Conservation (phyloP, 352 stramenopile genomes). For the Blastocystis sp. region DNA sequence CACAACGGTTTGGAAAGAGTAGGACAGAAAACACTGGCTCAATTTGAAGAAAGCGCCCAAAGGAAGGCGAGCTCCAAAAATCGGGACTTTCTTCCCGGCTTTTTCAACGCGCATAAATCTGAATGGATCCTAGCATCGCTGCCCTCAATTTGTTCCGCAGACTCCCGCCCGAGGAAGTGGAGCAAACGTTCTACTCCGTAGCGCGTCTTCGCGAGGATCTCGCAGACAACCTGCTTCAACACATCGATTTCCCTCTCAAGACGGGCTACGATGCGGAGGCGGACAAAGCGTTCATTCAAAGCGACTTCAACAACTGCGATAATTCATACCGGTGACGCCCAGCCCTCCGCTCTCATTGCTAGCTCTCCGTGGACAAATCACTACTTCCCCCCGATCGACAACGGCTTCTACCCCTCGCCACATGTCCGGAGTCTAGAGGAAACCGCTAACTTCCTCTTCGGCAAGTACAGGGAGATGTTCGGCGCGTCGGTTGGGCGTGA, state of each 20-base stretch:
- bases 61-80: not conserved
- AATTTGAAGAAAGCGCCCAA: not conserved
- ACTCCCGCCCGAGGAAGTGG: slow-evolving; percentile 54
- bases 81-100: not conserved
- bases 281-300: slow-evolving; percentile 23
- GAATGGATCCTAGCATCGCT: slow-evolving; percentile 59
- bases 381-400: slow-evolving; percentile 24
- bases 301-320: slow-evolving; percentile 50
- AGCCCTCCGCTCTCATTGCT: not conserved
- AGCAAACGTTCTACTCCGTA: slow-evolving; percentile 37
- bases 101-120: not conserved
- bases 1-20: not conserved
- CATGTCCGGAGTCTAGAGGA: slow-evolving; percentile 14
- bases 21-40: not conserved
- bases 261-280: not conserved
- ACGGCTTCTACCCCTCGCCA: slow-evolving; percentile 28
- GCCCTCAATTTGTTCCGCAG: slow-evolving; percentile 64
- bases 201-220: slow-evolving; percentile 30
- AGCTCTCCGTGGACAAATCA: slow-evolving; percentile 68
- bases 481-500: not conserved
- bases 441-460: slow-evolving; percentile 62
- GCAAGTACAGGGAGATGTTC: slow-evolving; percentile 63
- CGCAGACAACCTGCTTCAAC: slow-evolving; percentile 15
- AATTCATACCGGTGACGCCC: slow-evolving; percentile 41
- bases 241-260: slow-evolving; percentile 39